Base-by-base conservation (phyloP, 495 filamentous ascomycete genomes). In the Talaromyces trachyspermus region DNA sequence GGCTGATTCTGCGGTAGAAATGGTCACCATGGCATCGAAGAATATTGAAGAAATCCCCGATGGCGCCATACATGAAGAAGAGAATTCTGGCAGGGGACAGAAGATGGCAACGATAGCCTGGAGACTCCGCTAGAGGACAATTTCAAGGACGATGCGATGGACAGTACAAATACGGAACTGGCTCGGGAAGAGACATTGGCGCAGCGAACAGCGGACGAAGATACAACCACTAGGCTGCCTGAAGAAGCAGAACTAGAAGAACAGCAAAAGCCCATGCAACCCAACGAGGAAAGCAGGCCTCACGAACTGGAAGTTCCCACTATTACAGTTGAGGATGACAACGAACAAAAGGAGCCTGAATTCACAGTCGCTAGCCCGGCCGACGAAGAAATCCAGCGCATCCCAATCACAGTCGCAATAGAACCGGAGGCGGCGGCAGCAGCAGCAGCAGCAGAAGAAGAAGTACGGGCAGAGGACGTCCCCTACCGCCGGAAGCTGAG, bases 1-100 rank as follows among this genome's bases (percentile, higher is more conserved):
- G 17, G 43, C 54, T 9, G 59, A 64, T 26, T 40, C 55, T 9
- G 55, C 44, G 5, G 50, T 55, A 25, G 58, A 65, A 5, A 49
- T 48, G 36, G 38, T 40, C 12, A 41, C 40, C 18, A 33, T 33
- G 23, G 49, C 43, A 12, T 33, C 50, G n/a, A 50, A 53, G 23
- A 32, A 19, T 43, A 9, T 38, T 24, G 50, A 48, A 19, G 33
- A 49, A 36, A 48, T 50, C 49, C 40, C 55, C 49, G 56, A 64
- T 26, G 22, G 32, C 22, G 40, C 50, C 26, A 48, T 57, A 52
- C 57, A 66, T 44, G 35, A 44, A 33, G 30, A 56, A n/a, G 49
- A 42, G 24, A 17, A 18, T 18, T 17, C 12, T 18, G 47, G 23
- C 20, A 43, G 38, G n/a, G 20, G 18, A 15, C 22, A 22, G 22